phyloP scores from a whole-genome alignment of 768 basidiomycete species.

The Trametes cubensis region DNA sequence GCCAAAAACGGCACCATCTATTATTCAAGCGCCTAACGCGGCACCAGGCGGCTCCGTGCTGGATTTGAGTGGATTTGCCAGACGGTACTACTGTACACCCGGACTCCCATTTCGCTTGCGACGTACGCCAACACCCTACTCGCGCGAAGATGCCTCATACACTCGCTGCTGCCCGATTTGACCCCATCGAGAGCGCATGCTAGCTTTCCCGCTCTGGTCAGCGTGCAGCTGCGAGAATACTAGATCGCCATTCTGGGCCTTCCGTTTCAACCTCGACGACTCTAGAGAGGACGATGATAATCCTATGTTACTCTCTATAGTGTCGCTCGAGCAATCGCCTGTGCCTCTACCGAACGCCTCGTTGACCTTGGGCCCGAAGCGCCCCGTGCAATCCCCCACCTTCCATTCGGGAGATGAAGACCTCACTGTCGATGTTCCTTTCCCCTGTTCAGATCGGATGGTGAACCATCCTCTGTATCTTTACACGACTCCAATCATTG shows the following conservation, averaged over 20 bases:
- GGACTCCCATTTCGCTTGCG: no score
- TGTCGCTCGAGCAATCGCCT: neutral
- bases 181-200: neutral
- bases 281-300: neutral
- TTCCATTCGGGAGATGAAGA: neutral
- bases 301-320: neutral
- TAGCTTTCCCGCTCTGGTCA: neutral
- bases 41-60: no score
- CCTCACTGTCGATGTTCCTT: neutral
- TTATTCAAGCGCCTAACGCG: no score
- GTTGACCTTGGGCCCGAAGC: neutral
- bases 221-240: neutral
- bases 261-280: neutral
- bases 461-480: no score
- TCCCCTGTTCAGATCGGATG: no score
- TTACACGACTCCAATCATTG: no score
- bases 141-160: no score
- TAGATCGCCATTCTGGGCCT: neutral
- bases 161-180: no score
- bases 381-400: neutral
- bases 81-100: no score
- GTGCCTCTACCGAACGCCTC: neutral
- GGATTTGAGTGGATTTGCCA: no score
- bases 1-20: no score
- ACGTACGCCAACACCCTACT: no score